phyloP scores from a whole-genome alignment of 768 basidiomycete genomes.

The Rhodosporidiobolus sp. region DNA sequence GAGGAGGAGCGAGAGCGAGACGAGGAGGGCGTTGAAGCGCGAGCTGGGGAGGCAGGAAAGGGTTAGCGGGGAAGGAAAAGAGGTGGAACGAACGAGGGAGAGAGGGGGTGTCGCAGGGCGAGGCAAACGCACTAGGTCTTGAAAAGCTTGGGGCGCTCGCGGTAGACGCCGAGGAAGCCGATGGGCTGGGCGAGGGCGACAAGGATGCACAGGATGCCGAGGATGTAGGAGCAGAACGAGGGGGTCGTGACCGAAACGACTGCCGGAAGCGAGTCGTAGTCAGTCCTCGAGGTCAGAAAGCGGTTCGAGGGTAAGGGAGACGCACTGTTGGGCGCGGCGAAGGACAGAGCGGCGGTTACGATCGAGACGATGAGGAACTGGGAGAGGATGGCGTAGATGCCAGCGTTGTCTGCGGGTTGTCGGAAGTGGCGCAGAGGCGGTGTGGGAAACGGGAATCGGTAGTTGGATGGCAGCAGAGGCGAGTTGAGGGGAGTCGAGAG shows the following conservation, averaged over 20 bases:
- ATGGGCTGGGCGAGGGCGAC: constrained; percentile 73
- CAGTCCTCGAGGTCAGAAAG: not conserved
- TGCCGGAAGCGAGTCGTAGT: constrained; percentile 44
- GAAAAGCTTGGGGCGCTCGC: constrained; percentile 55
- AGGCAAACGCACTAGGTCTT: constrained; percentile 38
- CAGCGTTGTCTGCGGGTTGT: constrained; percentile 62
- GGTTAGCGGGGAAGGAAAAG: not conserved
- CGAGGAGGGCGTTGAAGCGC: constrained; percentile 61
- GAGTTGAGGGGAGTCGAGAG: not conserved
- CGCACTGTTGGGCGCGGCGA: constrained; percentile 78
- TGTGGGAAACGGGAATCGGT: not conserved
- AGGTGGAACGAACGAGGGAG: not conserved
- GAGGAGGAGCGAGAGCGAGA: constrained; percentile 62
- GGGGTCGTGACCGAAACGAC: constrained; percentile 82
- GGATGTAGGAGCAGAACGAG: constrained; percentile 66
- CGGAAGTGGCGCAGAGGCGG: no score
- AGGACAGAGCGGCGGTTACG: constrained; percentile 65
- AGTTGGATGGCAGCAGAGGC: not conserved
- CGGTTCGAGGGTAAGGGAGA: constrained; percentile 6
- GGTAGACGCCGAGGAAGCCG: constrained; percentile 79
- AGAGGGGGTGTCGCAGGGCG: no score
- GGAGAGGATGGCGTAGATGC: constrained; percentile 73
- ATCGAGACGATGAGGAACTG: constrained; percentile 71
- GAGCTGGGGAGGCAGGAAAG: constrained; percentile 55
- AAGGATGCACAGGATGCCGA: constrained; percentile 72